Percentiles rank a stretch among this genome's conserved stretches.
Evolutionary conservation across 2,329 filamentous ascomycete genomes (phyloP).

Genomic region (Phaeoacremonium minimum): DNA sequence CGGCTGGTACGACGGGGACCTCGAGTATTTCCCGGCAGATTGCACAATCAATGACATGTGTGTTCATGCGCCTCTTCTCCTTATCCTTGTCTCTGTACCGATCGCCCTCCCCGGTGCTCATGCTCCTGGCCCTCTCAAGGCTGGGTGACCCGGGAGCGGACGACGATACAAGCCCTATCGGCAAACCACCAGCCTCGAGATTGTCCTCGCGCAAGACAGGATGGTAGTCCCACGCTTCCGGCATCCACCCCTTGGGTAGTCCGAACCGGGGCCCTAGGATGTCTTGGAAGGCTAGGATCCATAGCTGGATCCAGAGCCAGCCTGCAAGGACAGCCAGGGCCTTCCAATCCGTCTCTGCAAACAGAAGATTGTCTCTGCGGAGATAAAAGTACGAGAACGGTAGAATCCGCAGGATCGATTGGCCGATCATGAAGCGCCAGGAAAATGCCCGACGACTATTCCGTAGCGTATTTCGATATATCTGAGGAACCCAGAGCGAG

Average conservation of each 20-base stretch:
- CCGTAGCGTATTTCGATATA: slow-evolving; percentile 81
- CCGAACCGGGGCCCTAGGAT: slow-evolving; percentile 86
- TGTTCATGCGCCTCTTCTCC: slow-evolving; percentile 20
- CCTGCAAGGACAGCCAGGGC: slow-evolving; percentile 61
- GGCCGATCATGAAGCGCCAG: slow-evolving; percentile 86
- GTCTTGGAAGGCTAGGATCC: slow-evolving; percentile 75
- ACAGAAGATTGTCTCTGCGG: slow-evolving; percentile 73
- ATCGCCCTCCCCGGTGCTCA: slow-evolving; percentile 13
- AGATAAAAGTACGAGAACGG: slow-evolving; percentile 87
- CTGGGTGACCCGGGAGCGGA: slow-evolving; percentile 23
- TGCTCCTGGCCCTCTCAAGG: slow-evolving; percentile 22
- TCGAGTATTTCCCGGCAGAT: slow-evolving; percentile 93
- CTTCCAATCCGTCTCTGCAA: slow-evolving; percentile 63
- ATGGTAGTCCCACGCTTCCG: slow-evolving; percentile 92
- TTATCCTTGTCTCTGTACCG: slow-evolving; percentile 3
- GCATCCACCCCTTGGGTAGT: slow-evolving; percentile 62
- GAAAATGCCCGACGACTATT: slow-evolving; percentile 89
- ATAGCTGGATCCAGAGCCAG: slow-evolving; percentile 87
- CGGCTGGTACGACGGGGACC: slow-evolving; percentile 71
- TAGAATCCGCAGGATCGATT: slow-evolving; percentile 71
- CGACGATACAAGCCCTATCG: slow-evolving; percentile 62
- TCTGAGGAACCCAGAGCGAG: slow-evolving; percentile 90
- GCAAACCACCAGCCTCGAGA: slow-evolving; percentile 72
- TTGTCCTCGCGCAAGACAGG: slow-evolving; percentile 81
- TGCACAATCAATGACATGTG: slow-evolving; percentile 75